Percentiles rank a stretch among this genome's conserved stretches.
Conservation (phyloP, 139 green algal genomes). For the Asterochloris sp. region DNA sequence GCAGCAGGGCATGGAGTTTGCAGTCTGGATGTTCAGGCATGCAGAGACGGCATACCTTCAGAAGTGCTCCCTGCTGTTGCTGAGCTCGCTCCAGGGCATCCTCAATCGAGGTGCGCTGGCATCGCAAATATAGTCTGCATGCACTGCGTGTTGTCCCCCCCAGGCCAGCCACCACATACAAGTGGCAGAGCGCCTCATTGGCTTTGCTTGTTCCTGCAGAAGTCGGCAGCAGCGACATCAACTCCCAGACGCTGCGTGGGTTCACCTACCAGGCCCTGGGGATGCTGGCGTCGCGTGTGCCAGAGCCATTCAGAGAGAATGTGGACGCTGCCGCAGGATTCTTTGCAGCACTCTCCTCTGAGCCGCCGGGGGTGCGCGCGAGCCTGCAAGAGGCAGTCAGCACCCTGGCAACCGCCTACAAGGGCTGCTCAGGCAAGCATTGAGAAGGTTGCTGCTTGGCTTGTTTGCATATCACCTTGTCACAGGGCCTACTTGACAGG, state of each 20-base stretch:
- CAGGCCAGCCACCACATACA: background rate
- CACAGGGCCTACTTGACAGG: background rate
- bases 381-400: constrained; percentile 64
- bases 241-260: constrained; percentile 49
- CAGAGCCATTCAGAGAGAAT: constrained; percentile 38
- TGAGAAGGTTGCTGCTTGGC: background rate
- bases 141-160: background rate
- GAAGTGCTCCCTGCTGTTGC: constrained; percentile 50
- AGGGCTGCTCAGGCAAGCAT: constrained; percentile 24
- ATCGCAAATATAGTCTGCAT: too few relatives aligned
- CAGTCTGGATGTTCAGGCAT: constrained; percentile 82
- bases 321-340: constrained; percentile 51
- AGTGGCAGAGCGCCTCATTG: background rate
- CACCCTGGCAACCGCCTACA: constrained; percentile 56
- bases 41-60: constrained; percentile 54
- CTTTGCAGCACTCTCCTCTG: constrained; percentile 53
- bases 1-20: constrained; percentile 83
- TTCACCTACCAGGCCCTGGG: constrained; percentile 81
- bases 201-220: background rate
- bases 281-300: constrained; percentile 62
- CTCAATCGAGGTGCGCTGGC: constrained; percentile 35
- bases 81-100: constrained; percentile 40
- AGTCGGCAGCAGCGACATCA: constrained; percentile 29
- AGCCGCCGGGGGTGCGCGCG: constrained; percentile 61
- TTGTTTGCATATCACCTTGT: background rate